phyloP scores from a whole-genome alignment of 1,284 basidiomycete genomes.

The Dichomitus squalens region DNA sequence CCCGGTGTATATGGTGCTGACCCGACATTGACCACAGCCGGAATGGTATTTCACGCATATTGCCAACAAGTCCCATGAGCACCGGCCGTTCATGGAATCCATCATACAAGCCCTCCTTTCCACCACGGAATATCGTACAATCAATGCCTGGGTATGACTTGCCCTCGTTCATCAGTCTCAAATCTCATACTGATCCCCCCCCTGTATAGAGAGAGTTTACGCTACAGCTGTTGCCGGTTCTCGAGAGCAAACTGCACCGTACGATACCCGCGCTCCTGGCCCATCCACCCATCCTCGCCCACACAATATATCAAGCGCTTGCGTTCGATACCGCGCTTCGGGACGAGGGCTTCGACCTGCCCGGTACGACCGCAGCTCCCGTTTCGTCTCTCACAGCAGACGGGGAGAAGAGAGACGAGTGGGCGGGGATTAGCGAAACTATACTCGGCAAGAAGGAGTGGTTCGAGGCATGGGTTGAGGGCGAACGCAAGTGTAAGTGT shows the following conservation, averaged over 20 bases:
- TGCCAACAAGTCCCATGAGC: constrained; percentile 81
- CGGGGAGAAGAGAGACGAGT: constrained; percentile 39
- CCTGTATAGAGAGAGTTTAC: constrained; percentile 73
- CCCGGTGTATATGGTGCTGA: not conserved
- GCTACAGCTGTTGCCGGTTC: constrained; percentile 68
- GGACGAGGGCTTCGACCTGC: constrained; percentile 74
- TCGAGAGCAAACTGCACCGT: constrained; percentile 71
- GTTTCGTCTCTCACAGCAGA: constrained; percentile 26
- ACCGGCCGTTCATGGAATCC: constrained; percentile 76
- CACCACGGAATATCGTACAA: constrained; percentile 58
- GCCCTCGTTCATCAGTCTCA: not conserved
- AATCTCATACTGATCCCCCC: not conserved
- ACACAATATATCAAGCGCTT: constrained; percentile 92
- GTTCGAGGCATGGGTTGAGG: constrained; percentile 90
- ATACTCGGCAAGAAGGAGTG: constrained; percentile 84
- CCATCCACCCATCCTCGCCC: constrained; percentile 86
- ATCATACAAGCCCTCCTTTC: constrained; percentile 75
- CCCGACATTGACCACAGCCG: constrained; percentile 56
- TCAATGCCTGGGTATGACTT: constrained; percentile 73
- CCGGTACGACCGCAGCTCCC: constrained; percentile 44
- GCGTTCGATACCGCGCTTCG: constrained; percentile 83
- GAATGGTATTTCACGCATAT: constrained; percentile 98
- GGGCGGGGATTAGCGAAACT: constrained; percentile 80
- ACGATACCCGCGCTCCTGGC: constrained; percentile 77
- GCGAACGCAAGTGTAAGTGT: constrained; percentile 81